Base-by-base conservation (phyloP, 1,139 yeast species). In the Lodderomyces pseudojiufengensis region DNA sequence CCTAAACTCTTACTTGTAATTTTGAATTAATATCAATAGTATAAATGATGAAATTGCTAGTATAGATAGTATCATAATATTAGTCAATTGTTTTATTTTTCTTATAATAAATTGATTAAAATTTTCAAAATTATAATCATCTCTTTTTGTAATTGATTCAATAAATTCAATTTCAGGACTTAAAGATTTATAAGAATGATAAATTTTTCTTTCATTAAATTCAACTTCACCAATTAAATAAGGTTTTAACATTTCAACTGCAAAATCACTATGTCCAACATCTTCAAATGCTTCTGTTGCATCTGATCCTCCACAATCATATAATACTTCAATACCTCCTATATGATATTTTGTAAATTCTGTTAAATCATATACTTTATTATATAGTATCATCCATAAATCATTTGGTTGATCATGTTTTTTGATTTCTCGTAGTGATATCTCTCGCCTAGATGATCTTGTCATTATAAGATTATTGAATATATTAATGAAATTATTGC, bases 271-370 rank as follows among this genome's bases (percentile, higher is more conserved):
- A 49, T 70, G 76, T n/a, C 65, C 73, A 14, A 70, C 76, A 44
- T 70, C 76, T 42, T 67, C 73, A 50, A 77, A 78, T 5, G 77
- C 75, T 41, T 64, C 73, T 0, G 87, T 78, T 5, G 84, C 86
- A 56, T 82, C 88, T n/a, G 71, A 73, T 0, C 90, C 90, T 6
- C 79, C 86, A 53, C 82, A 80, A 42, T 80, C 85, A 42, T 76
- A 59, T 31, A 82, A 57, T 5, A 81, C 84, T 45, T 79, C 86
- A 0, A 75, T 71, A 2, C 88, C 88, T 4, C 88, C 90, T 1
- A 88, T 87, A 50, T 82, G 90, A 1, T 59, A 57, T 3, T 57
- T 60, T 3, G 76, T 52, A 33, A 79, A 66, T 4, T 54, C 45
- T 2, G 82, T 73, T 4, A 80, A 66, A 46, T 81, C 73, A 50